Percentiles rank a stretch among this genome's conserved stretches.
Conservation (phyloP, 495 filamentous ascomycete species). For the Penicillium antarcticum region DNA sequence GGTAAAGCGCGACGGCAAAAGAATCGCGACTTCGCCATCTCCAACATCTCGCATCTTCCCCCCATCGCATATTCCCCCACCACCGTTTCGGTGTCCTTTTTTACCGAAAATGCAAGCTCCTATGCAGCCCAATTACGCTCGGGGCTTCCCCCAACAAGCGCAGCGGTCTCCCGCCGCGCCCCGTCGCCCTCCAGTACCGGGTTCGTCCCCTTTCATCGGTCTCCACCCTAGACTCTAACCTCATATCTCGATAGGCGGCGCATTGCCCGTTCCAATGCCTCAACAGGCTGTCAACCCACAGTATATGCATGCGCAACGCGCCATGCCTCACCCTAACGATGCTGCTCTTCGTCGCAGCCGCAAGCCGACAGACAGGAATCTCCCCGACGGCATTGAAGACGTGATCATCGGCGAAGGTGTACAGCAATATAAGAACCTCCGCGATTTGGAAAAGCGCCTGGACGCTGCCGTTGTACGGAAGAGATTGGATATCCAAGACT, state of each 20-base stretch:
- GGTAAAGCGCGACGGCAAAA: conserved; percentile 41
- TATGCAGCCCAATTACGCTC: conserved; percentile 44
- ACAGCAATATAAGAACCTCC: conserved; percentile 73
- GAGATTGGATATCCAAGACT: conserved; percentile 83
- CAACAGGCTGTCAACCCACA: conserved; percentile 41
- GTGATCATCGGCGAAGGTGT: conserved; percentile 77
- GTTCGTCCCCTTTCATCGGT: conserved; percentile 28
- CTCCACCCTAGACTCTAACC: conserved; percentile 5
- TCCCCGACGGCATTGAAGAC: conserved; percentile 86
- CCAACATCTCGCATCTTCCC: conserved; percentile 23
- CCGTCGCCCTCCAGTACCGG: conserved; percentile 40
- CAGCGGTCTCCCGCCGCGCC: conserved; percentile 47
- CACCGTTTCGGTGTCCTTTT: conserved; percentile 3
- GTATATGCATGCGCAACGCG: conserved; percentile 41
- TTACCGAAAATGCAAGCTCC: conserved; percentile 38
- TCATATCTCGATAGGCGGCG: conserved; percentile 20
- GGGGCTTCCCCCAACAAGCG: conserved; percentile 39
- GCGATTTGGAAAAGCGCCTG: conserved; percentile 82
- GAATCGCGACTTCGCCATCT: conserved; percentile 37
- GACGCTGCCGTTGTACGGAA: conserved; percentile 97
- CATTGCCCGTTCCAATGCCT: conserved; percentile 38
- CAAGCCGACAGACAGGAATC: conserved; percentile 90
- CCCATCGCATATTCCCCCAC: conserved; percentile 13
- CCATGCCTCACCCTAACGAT: conserved; percentile 39
- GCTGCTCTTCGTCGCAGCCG: conserved; percentile 69